Evolutionary conservation across 2,329 filamentous ascomycete genomes (phyloP), one percentile per base, ranked within the genome.

Genomic region (Colletotrichum brevisporum): DNA sequence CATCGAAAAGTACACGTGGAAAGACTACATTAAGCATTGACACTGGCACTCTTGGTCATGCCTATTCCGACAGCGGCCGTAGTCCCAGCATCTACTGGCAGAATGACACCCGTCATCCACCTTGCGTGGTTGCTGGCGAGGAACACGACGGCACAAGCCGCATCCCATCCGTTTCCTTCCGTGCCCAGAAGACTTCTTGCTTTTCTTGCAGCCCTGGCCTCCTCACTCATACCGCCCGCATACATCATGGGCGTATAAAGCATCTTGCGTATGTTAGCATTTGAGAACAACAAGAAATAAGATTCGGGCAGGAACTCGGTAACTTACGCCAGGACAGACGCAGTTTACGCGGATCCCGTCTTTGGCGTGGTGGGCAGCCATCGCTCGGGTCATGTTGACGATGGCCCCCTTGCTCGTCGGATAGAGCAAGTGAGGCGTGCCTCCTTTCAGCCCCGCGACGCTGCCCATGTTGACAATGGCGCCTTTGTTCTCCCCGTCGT

Each of bases 401-500:
- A 84, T 77, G 1, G 81, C 80, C 4, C 80, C 81, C 64, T 83
- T 82, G 67, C 75, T 79, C 6, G 80, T 82, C 16, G 81, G 81
- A 62, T 83, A 83, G 6, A 83, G 69, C 5, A 83, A 68, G 65
- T 78, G 75, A 2, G 80, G 79, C 50, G 77, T 81, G 3, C 81
- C 81, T 4, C 81, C 81, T n/a, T 78, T 78, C 39, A 85, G 58
- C 0, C 89, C 89, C 0, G 89, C 88, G 1, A 91, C 89, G 54
- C 83, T 87, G 2, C 86, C 86, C 82, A 92, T 88, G 73, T 92
- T 92, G 72, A 91, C 81, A 67, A 91, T 88, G 48, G 78, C 82
- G 6, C 88, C 87, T 63, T 82, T 80, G 61, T 79, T 74, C 43
- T 84, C 81, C 0, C 81, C 81, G 6, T 83, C 78, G 63, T 90